Evolutionary conservation across 108 stramenopile species (phyloP).

Genomic region (Parmales sp.): DNA sequence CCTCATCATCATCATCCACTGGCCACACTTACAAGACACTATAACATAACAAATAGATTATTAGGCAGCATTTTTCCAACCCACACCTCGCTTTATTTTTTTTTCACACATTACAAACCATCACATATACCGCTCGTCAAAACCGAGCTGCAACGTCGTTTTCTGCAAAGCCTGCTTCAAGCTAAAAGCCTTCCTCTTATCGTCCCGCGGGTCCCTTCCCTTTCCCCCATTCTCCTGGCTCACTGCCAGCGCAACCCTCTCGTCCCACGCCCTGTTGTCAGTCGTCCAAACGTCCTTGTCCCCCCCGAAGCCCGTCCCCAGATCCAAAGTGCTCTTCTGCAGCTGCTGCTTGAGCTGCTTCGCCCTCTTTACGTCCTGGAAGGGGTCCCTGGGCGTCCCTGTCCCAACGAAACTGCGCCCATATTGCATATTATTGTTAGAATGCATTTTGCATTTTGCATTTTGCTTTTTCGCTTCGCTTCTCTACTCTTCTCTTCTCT

Average conservation of each 20-base stretch:
- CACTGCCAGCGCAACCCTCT: background rate
- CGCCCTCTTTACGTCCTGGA: background rate
- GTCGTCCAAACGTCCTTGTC: background rate
- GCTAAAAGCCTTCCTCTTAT: background rate
- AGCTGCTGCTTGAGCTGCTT: background rate
- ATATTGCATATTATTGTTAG: too few relatives aligned
- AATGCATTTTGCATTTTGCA: too few relatives aligned
- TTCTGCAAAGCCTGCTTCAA: background rate
- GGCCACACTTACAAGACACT: too few relatives aligned
- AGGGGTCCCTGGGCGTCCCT: slow-evolving; percentile 9
- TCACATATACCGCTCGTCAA: slow-evolving; percentile 1
- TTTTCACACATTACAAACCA: too few relatives aligned
- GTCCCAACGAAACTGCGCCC: too few relatives aligned
- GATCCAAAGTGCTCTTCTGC: background rate
- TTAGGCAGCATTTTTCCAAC: too few relatives aligned
- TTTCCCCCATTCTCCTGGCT: background rate
- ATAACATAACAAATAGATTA: too few relatives aligned
- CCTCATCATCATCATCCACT: too few relatives aligned
- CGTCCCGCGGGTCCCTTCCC: background rate
- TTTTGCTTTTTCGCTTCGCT: too few relatives aligned
- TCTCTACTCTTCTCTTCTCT: too few relatives aligned
- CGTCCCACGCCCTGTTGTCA: background rate
- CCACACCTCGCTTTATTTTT: too few relatives aligned
- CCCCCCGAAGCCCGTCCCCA: slow-evolving; percentile 3
- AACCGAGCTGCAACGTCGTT: slow-evolving; percentile 1